Evolutionary conservation across 2,329 filamentous ascomycete species (phyloP).

Genomic region (Talaromyces piceae): DNA sequence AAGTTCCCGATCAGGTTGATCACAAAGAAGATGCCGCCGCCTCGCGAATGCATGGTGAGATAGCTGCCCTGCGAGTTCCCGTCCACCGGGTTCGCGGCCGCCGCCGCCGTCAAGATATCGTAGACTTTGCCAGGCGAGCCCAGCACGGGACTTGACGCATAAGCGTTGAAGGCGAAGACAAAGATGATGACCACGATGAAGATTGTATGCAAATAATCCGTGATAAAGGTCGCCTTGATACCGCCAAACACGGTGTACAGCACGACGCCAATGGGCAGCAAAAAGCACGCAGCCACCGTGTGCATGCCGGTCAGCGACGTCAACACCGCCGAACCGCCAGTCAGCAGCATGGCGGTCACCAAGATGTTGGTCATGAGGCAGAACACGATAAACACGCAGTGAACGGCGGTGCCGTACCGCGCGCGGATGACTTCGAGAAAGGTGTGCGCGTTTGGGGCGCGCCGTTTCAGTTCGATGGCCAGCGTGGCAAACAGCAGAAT

Average conservation of each 20-base stretch:
- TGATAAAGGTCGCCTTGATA: slow-evolving; percentile 81
- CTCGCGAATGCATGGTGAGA: slow-evolving; percentile 72
- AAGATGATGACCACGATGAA: slow-evolving; percentile 68
- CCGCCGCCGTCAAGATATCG: slow-evolving; percentile 64
- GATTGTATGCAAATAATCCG: slow-evolving; percentile 82
- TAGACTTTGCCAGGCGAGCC: slow-evolving; percentile 73
- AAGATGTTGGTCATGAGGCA: slow-evolving; percentile 78
- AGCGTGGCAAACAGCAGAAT: slow-evolving; percentile 85
- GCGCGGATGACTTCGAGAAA: slow-evolving; percentile 78
- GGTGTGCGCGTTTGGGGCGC: slow-evolving; percentile 77
- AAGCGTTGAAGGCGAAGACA: slow-evolving; percentile 74
- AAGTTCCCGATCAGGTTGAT: slow-evolving; percentile 87
- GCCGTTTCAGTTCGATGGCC: slow-evolving; percentile 80
- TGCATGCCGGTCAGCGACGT: slow-evolving; percentile 64
- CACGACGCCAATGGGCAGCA: slow-evolving; percentile 73
- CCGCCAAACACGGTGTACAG: slow-evolving; percentile 69
- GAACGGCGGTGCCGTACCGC: slow-evolving; percentile 65
- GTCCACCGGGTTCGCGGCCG: slow-evolving; percentile 62
- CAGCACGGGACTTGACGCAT: slow-evolving; percentile 63
- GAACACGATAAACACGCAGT: slow-evolving; percentile 74
- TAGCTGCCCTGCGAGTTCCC: slow-evolving; percentile 79
- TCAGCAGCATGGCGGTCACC: slow-evolving; percentile 82
- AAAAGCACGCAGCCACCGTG: slow-evolving; percentile 74
- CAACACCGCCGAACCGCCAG: slow-evolving; percentile 72
- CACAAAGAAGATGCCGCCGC: slow-evolving; percentile 83